phyloP scores from a whole-genome alignment of 2,329 filamentous ascomycete genomes.

The Talaromyces amestolkiae region DNA sequence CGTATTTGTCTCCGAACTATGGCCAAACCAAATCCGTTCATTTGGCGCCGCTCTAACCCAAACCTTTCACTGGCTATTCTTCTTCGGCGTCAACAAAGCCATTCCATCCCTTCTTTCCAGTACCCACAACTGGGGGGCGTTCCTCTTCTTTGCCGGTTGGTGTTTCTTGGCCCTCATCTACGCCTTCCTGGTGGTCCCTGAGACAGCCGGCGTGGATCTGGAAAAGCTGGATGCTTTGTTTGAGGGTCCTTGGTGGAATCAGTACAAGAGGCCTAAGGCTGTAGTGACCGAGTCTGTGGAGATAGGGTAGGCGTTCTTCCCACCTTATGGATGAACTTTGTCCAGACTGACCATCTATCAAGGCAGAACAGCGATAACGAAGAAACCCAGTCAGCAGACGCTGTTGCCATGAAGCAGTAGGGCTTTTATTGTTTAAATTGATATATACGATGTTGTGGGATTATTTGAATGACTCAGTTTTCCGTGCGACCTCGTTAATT shows the following conservation, averaged over 20 bases:
- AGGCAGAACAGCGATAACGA: no score
- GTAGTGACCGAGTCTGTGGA: slow-evolving; percentile 1
- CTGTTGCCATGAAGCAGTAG: no score
- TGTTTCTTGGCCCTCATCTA: slow-evolving; percentile 40
- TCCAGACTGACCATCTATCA: no score
- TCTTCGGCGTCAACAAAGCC: slow-evolving; percentile 38
- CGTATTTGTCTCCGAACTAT: slow-evolving; percentile 47
- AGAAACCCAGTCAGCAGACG: no score
- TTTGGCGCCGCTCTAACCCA: slow-evolving; percentile 44
- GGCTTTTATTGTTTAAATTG: no score
- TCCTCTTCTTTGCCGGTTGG: slow-evolving; percentile 44
- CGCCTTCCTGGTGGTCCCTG: slow-evolving; percentile 42
- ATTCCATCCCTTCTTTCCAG: slow-evolving; percentile 35
- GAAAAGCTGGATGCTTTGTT: slow-evolving; percentile 15
- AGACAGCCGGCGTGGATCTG: slow-evolving; percentile 26
- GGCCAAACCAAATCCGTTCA: slow-evolving; percentile 47
- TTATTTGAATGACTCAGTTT: no score
- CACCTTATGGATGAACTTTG: no score
- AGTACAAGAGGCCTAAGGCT: slow-evolving; percentile 8
- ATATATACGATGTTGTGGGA: no score
- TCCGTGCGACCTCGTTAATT: no score
- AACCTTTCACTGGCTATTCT: slow-evolving; percentile 46
- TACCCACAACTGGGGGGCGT: slow-evolving; percentile 45
- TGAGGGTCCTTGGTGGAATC: slow-evolving; percentile 8
- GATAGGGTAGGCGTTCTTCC: no score